Conservation (phyloP, 2,329 filamentous ascomycete genomes). For the Hortaea sp. region DNA sequence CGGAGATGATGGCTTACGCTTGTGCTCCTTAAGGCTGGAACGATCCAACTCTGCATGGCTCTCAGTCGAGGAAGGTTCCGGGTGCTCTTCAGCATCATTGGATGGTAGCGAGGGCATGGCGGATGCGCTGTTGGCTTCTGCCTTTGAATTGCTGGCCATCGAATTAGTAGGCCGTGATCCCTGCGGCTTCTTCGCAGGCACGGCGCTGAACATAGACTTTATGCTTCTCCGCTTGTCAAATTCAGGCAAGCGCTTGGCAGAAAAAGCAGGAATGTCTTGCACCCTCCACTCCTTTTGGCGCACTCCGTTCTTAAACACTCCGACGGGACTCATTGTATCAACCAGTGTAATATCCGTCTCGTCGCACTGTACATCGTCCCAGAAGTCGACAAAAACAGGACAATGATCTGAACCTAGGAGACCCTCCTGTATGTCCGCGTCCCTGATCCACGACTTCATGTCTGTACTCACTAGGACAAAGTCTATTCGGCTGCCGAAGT, state of each 20-base stretch:
- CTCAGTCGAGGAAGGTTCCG: neutral
- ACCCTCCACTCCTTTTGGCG: slow-evolving; percentile 56
- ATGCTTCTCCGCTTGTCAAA: slow-evolving; percentile 79
- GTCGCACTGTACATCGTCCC: slow-evolving; percentile 46
- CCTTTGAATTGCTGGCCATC: neutral
- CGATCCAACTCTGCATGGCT: neutral
- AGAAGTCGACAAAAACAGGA: slow-evolving; percentile 71
- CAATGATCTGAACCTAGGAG: slow-evolving; percentile 94
- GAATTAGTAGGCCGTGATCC: neutral
- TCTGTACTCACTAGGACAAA: slow-evolving; percentile 76
- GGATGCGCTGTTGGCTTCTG: neutral
- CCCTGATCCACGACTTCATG: slow-evolving; percentile 70
- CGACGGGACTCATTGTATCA: slow-evolving; percentile 69
- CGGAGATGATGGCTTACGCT: slow-evolving; percentile 26
- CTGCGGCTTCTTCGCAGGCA: slow-evolving; percentile 34
- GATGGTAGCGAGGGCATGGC: neutral
- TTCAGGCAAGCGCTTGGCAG: slow-evolving; percentile 75
- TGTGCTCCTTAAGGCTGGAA: slow-evolving; percentile 7
- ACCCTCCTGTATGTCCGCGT: slow-evolving; percentile 83
- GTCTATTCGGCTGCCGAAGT: slow-evolving; percentile 87
- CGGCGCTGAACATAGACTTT: slow-evolving; percentile 73
- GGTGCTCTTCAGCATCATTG: neutral
- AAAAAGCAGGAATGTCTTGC: slow-evolving; percentile 61
- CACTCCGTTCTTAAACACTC: slow-evolving; percentile 58
- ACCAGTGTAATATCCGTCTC: slow-evolving; percentile 41